Percentiles rank a stretch among this genome's conserved stretches.
phyloP scores from a whole-genome alignment of 208 protist genomes.

The Acanthamoeba castellanii region DNA sequence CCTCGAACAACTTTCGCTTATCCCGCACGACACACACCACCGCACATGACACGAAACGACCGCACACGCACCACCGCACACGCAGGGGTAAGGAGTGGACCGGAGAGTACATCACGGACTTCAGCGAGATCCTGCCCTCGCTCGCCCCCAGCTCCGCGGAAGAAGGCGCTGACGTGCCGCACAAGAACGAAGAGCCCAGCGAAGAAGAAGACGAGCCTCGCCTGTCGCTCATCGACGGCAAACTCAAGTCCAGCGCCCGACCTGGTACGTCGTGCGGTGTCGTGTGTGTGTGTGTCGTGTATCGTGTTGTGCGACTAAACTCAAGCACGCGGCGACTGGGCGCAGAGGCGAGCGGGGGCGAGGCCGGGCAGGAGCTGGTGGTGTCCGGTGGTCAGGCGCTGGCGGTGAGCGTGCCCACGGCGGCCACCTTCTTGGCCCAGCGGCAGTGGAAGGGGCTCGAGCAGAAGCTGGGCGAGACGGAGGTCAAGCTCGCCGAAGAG shows the following conservation, averaged over 20 bases:
- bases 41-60: too few species aligned
- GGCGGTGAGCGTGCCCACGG: neutral
- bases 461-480: conserved; percentile 80
- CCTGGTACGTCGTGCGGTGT: neutral
- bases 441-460: conserved; percentile 76
- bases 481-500: conserved; percentile 68
- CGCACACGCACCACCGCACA: too few species aligned
- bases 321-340: neutral
- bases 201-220: conserved; percentile 77
- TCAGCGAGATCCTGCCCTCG: conserved; percentile 73
- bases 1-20: too few species aligned
- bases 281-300: too few species aligned
- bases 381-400: conserved; percentile 59
- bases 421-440: neutral
- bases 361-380: neutral
- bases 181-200: neutral
- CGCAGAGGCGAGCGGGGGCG: neutral
- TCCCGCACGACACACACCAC: too few species aligned
- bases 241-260: conserved; percentile 27
- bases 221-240: conserved; percentile 73
- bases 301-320: too few species aligned
- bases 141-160: neutral
- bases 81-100: conserved; percentile 81
- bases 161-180: neutral
- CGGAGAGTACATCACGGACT: conserved; percentile 84